These are phyloP conservation scores for Pythium graminicola DNA, from an alignment of 352 stramenopile species.

Conservation along the genomic window DNA sequence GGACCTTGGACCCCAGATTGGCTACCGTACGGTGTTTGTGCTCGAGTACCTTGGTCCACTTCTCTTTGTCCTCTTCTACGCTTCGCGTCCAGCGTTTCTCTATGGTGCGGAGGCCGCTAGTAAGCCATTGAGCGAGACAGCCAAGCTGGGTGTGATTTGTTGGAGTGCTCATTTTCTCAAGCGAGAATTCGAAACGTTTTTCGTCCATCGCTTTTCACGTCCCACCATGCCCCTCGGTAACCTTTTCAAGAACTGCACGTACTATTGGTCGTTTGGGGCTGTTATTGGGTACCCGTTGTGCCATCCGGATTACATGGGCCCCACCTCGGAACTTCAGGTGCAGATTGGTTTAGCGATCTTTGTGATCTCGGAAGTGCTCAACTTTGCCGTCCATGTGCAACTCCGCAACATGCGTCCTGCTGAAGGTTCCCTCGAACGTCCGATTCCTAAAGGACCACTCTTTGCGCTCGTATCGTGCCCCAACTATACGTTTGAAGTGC, in stretches of 20 bases:
- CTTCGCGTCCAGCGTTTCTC: slow-evolving; percentile 54
- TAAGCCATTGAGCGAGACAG: slow-evolving; percentile 38
- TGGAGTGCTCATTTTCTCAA: slow-evolving; percentile 87
- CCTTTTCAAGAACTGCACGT: slow-evolving; percentile 88
- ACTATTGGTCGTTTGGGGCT: slow-evolving; percentile 84
- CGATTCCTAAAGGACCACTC: slow-evolving; percentile 60
- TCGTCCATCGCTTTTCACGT: slow-evolving; percentile 85
- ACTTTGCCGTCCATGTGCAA: slow-evolving; percentile 82
- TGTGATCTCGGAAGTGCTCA: slow-evolving; percentile 70
- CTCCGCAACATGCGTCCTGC: slow-evolving; percentile 69
- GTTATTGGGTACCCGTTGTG: slow-evolving; percentile 82
- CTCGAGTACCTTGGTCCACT: slow-evolving; percentile 82
- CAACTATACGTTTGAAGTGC: slow-evolving; percentile 90
- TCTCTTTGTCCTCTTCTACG: slow-evolving; percentile 78
- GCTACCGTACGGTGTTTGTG: slow-evolving; percentile 85
- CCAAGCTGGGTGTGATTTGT: slow-evolving; percentile 43
- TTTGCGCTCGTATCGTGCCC: slow-evolving; percentile 86
- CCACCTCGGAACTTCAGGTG: slow-evolving; percentile 45
- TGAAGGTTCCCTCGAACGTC: slow-evolving; percentile 67
- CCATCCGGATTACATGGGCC: slow-evolving; percentile 57
- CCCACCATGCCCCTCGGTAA: slow-evolving; percentile 85
- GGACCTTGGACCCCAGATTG: slow-evolving; percentile 82
- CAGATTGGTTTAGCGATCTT: slow-evolving; percentile 55
- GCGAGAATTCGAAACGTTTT: slow-evolving; percentile 82
- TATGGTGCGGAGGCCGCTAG: slow-evolving; percentile 46